Percentiles rank a stretch among this genome's conserved stretches.
phyloP scores from a whole-genome alignment of 768 basidiomycete genomes.

The Amanita subjunquillea region DNA sequence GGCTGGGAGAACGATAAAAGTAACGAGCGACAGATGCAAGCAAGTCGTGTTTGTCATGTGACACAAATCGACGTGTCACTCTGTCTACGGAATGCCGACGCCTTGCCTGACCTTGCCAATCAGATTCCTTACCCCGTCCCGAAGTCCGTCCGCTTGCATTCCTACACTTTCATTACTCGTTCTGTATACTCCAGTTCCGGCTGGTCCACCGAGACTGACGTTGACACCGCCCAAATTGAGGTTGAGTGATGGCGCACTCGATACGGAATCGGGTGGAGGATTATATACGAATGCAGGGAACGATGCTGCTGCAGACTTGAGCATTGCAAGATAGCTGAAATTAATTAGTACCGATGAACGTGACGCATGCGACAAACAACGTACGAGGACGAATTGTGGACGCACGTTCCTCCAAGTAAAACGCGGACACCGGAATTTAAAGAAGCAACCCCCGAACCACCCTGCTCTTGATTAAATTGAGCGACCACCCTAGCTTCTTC shows the following conservation, averaged over 20 bases:
- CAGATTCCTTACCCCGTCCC: constrained; percentile 81
- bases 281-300: constrained; percentile 63
- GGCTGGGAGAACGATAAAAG: constrained; percentile 15
- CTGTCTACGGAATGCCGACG: constrained; percentile 30
- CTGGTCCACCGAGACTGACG: constrained; percentile 84
- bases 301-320: constrained; percentile 55
- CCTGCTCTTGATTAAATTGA: constrained; percentile 75
- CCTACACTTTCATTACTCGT: constrained; percentile 64
- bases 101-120: constrained; percentile 86
- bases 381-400: constrained; percentile 91
- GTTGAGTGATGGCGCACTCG: constrained; percentile 73
- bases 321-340: constrained; percentile 79
- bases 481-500: constrained; percentile 86
- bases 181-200: constrained; percentile 77
- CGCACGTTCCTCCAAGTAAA: constrained; percentile 86
- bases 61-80: constrained; percentile 15
- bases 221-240: constrained; percentile 89
- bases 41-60: constrained; percentile 10
- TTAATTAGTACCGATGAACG: constrained; percentile 4
- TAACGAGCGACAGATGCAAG: constrained; percentile 11
- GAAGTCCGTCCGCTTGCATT: constrained; percentile 78
- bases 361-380: constrained; percentile 12
- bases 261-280: constrained; percentile 64
- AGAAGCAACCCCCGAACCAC: constrained; percentile 33
- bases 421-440: constrained; percentile 59